Percentiles rank a stretch among this genome's conserved stretches.
Conservation (phyloP, 1,284 basidiomycete genomes). For the Sutorius eximius region DNA sequence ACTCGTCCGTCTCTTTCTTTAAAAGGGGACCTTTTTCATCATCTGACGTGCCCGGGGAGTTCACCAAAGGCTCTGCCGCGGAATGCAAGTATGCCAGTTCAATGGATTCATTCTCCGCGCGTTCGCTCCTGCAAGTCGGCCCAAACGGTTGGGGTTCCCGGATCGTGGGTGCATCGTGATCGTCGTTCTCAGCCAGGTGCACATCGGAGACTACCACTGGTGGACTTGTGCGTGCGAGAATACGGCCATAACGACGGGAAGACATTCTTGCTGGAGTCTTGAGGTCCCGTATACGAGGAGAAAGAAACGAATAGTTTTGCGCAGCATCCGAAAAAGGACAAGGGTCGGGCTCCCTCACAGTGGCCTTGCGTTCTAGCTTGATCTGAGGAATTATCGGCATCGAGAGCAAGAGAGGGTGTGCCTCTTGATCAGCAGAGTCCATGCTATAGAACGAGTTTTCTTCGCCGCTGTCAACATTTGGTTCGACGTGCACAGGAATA, state of each 20-base stretch:
- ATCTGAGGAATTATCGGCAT: conserved; percentile 31
- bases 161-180: not conserved
- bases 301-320: conserved; percentile 15
- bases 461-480: conserved; percentile 5
- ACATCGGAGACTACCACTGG: not conserved
- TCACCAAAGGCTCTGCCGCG: conserved; percentile 15
- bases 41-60: not conserved
- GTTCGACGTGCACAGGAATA: not conserved
- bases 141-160: not conserved
- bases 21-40: conserved; percentile 9
- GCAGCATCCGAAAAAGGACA: not conserved
- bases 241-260: conserved; percentile 21
- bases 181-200: not conserved
- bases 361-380: conserved; percentile 31
- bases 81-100: conserved; percentile 3
- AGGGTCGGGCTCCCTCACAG: conserved; percentile 18
- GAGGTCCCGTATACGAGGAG: conserved; percentile 19
- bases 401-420: conserved; percentile 26
- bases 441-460: conserved; percentile 27
- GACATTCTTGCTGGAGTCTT: conserved; percentile 14
- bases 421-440: conserved; percentile 31
- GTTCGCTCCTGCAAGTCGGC: not conserved
- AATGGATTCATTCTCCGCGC: not conserved
- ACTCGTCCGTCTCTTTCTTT: conserved; percentile 8
- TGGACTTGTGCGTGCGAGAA: conserved; percentile 1